Evolutionary conservation across 2,329 filamentous ascomycete genomes (phyloP), one percentile per base, ranked within the genome.

Genomic region (Colletotrichum endophyticum): DNA sequence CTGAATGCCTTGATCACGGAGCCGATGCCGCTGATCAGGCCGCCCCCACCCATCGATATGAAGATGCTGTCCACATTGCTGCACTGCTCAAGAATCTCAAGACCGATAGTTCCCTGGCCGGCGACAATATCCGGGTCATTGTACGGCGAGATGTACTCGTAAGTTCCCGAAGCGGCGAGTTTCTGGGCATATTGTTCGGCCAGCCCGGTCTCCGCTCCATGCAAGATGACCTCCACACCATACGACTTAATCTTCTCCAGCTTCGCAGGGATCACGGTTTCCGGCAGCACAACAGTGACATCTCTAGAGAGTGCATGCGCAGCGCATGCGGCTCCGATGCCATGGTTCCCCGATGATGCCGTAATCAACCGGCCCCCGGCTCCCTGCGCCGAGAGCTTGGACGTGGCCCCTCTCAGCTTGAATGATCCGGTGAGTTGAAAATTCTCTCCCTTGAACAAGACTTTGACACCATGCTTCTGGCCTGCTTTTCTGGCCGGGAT

Each of bases 381-480:
- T 11, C 44, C 27, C 9, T 15, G 39, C 2, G 74, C 76, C 12
- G 80, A 80, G 36, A 81, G 77, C 36, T 81, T 81, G 68, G 80
- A 78, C 71, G 77, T 80, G 44, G 80, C 80, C n/a, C 80, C 80
- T 6, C 80, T 76, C 13, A 81, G 19, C 62, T 81, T 81, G 77
- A 81, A 81, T 12, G 80, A 81, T 22, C 80, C 80, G 0, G 80
- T 81, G 30, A 80, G 73, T 44, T 81, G 80, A 13, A 81, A 80
- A 49, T 81, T 81, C 30, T 81, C 80, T 1, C 79, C 80, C 28
- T 81, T 81, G 77, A 81, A 80, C 28, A 79, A 68, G 13, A 80
- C 68, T 11, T 34, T 75, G n/a, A 71, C 69, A 9, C 61, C 59
- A 36, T 39, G 2, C 32, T 28, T 27, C 8, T 66, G 44, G 16